Evolutionary conservation across 805 yeast genomes (phyloP).

Genomic region (Candida berthetii): DNA sequence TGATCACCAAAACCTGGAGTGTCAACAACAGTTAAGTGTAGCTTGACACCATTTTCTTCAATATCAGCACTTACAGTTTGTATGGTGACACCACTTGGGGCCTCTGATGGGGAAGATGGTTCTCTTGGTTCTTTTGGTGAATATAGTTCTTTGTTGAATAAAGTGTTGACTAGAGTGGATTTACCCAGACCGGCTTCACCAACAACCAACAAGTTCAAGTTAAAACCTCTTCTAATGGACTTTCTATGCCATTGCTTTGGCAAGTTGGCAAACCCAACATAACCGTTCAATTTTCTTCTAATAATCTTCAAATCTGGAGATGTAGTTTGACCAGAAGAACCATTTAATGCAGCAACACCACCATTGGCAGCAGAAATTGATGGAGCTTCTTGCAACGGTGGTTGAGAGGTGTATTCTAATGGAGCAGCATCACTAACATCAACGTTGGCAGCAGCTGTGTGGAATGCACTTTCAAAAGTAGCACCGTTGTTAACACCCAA

Average conservation of each 20-base stretch:
- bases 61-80: constrained; percentile 62
- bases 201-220: constrained; percentile 81
- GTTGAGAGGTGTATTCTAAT: not conserved
- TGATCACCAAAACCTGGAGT: constrained; percentile 94
- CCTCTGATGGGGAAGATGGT: constrained; percentile 33
- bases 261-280: constrained; percentile 94
- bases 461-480: not conserved
- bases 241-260: constrained; percentile 99
- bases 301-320: constrained; percentile 50
- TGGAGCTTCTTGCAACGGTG: not conserved
- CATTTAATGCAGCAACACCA: not conserved
- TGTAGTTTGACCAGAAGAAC: constrained; percentile 11
- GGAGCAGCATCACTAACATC: not conserved
- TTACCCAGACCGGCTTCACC: constrained; percentile 93
- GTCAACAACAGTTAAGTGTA: constrained; percentile 77
- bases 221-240: constrained; percentile 85
- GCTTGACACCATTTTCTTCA: constrained; percentile 90
- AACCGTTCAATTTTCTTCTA: constrained; percentile 81
- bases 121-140: constrained; percentile 30
- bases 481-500: not conserved
- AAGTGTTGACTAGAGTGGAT: constrained; percentile 84
- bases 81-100: constrained; percentile 44
- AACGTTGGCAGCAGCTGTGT: not conserved
- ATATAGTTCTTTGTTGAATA: constrained; percentile 67
- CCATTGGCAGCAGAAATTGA: not conserved